Evolutionary conservation across 2,329 filamentous ascomycete species (phyloP).

Genomic region (Monascus ruber): DNA sequence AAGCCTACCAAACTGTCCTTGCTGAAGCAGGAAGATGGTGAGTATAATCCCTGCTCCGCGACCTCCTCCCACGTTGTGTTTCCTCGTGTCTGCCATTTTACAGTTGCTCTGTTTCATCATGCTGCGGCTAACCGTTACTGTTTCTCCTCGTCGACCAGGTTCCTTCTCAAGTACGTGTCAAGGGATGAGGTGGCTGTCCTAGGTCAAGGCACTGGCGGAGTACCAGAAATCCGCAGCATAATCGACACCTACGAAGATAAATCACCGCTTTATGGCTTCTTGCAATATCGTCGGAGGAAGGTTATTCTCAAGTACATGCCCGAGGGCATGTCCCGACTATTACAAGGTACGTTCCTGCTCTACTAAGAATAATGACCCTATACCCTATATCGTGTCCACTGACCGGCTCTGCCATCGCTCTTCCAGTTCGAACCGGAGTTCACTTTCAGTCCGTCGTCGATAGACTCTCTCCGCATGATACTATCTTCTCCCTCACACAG

Average conservation of each 20-base stretch:
- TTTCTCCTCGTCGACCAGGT: conserved; percentile 47
- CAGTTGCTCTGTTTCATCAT: conserved; percentile 1
- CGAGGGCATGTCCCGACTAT: conserved; percentile 75
- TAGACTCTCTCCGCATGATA: conserved; percentile 74
- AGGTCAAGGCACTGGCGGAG: conserved; percentile 65
- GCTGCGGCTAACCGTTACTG: conserved; percentile 3
- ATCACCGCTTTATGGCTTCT: conserved; percentile 82
- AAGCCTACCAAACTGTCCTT: conserved; percentile 70
- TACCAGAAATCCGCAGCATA: conserved; percentile 68
- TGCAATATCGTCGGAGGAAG: conserved; percentile 80
- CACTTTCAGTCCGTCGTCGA: conserved; percentile 53
- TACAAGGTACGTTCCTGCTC: conserved; percentile 60
- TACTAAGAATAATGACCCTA: not conserved
- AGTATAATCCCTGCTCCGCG: conserved; percentile 25
- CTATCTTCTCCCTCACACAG: conserved; percentile 62
- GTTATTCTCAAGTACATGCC: conserved; percentile 89
- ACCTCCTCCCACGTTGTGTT: not conserved
- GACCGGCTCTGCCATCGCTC: conserved; percentile 3
- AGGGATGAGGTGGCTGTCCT: conserved; percentile 80
- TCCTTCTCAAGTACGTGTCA: conserved; percentile 80
- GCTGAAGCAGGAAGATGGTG: conserved; percentile 91
- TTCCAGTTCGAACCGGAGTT: conserved; percentile 65
- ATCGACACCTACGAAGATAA: conserved; percentile 70
- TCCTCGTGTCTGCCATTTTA: conserved; percentile 2
- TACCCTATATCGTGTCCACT: conserved; percentile 1